Evolutionary conservation across 1,284 basidiomycete genomes (phyloP).

Genomic region (Malassezia caprae): DNA sequence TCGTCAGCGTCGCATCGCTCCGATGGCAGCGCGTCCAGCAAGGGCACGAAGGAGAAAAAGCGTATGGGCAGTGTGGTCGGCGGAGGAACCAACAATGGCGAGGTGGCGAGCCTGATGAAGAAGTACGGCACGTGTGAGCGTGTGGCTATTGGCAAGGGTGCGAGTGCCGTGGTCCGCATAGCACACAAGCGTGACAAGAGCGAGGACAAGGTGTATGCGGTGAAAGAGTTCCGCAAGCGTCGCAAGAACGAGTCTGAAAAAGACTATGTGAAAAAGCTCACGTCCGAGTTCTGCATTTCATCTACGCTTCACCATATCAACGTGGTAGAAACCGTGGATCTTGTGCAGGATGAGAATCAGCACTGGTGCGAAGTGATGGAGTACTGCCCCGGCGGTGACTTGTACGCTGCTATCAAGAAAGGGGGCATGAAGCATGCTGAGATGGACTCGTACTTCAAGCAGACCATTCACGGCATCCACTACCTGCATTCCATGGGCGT

Average conservation of each 20-base stretch:
- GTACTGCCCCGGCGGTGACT: constrained; percentile 82
- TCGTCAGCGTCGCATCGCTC: constrained; percentile 30
- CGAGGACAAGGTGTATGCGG: constrained; percentile 95
- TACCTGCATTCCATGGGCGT: constrained; percentile 93
- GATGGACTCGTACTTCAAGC: constrained; percentile 96
- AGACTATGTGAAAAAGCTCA: constrained; percentile 99
- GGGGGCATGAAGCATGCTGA: constrained; percentile 87
- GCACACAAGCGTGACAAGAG: constrained; percentile 97
- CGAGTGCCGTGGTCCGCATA: constrained; percentile 86
- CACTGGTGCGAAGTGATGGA: constrained; percentile 99
- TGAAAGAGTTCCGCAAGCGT: constrained; percentile 98
- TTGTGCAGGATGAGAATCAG: constrained; percentile 88
- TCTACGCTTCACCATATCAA: constrained; percentile 93
- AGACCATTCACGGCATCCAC: constrained; percentile 75
- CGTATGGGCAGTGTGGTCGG: constrained; percentile 22
- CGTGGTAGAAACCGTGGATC: constrained; percentile 94
- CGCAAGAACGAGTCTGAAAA: constrained; percentile 97
- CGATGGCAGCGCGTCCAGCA: constrained; percentile 10
- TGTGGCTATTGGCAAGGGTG: constrained; percentile 91
- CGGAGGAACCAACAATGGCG: constrained; percentile 18
- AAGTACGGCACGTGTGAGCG: constrained; percentile 98
- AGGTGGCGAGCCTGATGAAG: constrained; percentile 52
- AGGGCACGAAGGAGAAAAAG: constrained; percentile 19
- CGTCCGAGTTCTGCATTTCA: constrained; percentile 96
- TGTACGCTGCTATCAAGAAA: constrained; percentile 95